Evolutionary conservation across 805 yeast species (phyloP).

Genomic region (Metschnikowia anglica): DNA sequence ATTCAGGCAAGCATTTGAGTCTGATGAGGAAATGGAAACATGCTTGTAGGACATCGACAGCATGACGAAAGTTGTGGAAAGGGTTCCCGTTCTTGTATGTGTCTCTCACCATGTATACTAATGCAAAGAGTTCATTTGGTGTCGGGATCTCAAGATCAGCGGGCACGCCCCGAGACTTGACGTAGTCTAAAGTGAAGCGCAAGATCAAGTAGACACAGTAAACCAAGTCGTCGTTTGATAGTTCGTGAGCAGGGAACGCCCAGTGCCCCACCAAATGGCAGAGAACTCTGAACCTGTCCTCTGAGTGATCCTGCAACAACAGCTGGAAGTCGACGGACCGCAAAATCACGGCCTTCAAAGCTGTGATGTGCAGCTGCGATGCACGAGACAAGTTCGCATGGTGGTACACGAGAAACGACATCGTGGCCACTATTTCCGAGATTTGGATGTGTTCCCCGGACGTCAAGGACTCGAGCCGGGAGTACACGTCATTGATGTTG

Average conservation of each 20-base stretch:
- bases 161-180: conserved; percentile 13
- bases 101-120: conserved; percentile 68
- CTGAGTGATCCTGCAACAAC: conserved; percentile 28
- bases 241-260: conserved; percentile 70
- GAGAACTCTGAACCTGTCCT: conserved; percentile 27
- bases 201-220: conserved; percentile 60
- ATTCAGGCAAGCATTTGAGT: conserved; percentile 39
- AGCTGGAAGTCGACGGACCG: conserved; percentile 32
- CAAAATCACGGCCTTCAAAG: conserved; percentile 27
- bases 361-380: conserved; percentile 24
- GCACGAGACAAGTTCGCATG: conserved; percentile 27
- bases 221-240: conserved; percentile 63
- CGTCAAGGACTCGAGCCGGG: conserved; percentile 1
- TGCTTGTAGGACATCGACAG: conserved; percentile 92
- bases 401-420: conserved; percentile 32
- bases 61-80: conserved; percentile 94
- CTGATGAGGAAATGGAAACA: conserved; percentile 62
- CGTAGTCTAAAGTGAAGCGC: conserved; percentile 39
- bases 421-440: conserved; percentile 33
- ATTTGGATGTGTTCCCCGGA: conserved; percentile 15
- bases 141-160: conserved; percentile 18
- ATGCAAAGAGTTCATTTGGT: conserved; percentile 50
- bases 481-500: conserved; percentile 23
- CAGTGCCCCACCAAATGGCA: conserved; percentile 53
- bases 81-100: conserved; percentile 83